Evolutionary conservation across 2,329 filamentous ascomycete species (phyloP).

Genomic region (Colletotrichum lentis): DNA sequence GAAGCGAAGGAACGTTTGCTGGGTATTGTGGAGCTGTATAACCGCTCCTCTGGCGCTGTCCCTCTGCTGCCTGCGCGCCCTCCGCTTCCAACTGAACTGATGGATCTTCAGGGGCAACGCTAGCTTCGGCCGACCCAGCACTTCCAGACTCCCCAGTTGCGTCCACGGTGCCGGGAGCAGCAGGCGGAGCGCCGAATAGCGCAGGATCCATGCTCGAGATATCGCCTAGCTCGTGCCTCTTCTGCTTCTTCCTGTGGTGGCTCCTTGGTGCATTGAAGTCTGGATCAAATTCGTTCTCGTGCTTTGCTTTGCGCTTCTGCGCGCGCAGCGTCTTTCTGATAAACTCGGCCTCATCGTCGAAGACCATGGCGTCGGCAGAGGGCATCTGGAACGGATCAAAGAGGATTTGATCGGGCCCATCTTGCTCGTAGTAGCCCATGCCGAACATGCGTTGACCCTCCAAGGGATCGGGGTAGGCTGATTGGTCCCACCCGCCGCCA

Average conservation of each 20-base stretch:
- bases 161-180: neutral
- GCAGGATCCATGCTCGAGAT: constrained; percentile 61
- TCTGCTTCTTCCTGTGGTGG: constrained; percentile 54
- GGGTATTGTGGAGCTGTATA: constrained; percentile 19
- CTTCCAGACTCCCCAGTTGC: constrained; percentile 3
- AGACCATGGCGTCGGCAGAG: constrained; percentile 53
- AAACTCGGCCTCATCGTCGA: constrained; percentile 60
- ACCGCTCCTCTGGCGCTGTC: neutral
- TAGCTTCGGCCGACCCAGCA: constrained; percentile 37
- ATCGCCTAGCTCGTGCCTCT: constrained; percentile 40
- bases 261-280: constrained; percentile 58
- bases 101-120: constrained; percentile 39
- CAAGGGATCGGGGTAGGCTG: constrained; percentile 60
- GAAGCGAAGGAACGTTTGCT: constrained; percentile 57
- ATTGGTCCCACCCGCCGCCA: constrained; percentile 44
- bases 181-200: constrained; percentile 49
- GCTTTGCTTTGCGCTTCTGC: constrained; percentile 61
- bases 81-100: constrained; percentile 21
- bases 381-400: constrained; percentile 67
- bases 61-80: constrained; percentile 4
- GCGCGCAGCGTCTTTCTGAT: constrained; percentile 63
- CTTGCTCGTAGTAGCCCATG: constrained; percentile 69
- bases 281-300: constrained; percentile 63
- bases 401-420: constrained; percentile 64
- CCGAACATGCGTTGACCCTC: constrained; percentile 62